Percentiles rank a stretch among this genome's conserved stretches.
These are phyloP conservation scores for Pseudocohnilembus persalinus DNA, from an alignment of 169 alveolate species.

Conservation along the genomic window DNA sequence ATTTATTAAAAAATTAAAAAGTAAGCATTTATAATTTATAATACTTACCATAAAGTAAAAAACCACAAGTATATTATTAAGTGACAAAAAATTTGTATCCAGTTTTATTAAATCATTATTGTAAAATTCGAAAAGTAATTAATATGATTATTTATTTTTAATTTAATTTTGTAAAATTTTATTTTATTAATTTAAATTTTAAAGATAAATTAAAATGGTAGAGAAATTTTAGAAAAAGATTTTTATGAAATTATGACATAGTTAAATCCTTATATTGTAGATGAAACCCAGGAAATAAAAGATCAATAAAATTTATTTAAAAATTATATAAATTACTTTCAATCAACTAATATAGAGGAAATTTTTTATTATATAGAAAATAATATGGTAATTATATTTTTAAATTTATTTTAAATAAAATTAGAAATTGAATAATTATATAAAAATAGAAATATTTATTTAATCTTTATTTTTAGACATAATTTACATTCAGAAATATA, in stretches of 20 bases:
- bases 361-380: no score
- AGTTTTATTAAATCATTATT: background rate
- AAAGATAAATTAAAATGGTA: background rate
- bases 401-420: no score
- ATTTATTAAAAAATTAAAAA: no score
- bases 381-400: background rate
- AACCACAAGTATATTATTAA: background rate
- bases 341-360: background rate
- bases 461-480: no score
- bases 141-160: background rate
- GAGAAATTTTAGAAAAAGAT: background rate
- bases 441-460: background rate
- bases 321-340: no score
- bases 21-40: background rate
- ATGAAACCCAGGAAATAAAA: background rate
- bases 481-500: background rate
- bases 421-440: background rate
- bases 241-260: background rate
- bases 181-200: no score
- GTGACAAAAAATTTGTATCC: background rate
- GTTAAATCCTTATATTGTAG: background rate
- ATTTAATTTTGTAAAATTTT: no score
- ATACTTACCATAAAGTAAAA: background rate
- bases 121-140: background rate
- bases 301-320: background rate